Percentiles rank a stretch among this genome's conserved stretches.
These are phyloP conservation scores for Alternaria solani DNA, from an alignment of 2,329 filamentous ascomycete genomes.

Conservation along the genomic window DNA sequence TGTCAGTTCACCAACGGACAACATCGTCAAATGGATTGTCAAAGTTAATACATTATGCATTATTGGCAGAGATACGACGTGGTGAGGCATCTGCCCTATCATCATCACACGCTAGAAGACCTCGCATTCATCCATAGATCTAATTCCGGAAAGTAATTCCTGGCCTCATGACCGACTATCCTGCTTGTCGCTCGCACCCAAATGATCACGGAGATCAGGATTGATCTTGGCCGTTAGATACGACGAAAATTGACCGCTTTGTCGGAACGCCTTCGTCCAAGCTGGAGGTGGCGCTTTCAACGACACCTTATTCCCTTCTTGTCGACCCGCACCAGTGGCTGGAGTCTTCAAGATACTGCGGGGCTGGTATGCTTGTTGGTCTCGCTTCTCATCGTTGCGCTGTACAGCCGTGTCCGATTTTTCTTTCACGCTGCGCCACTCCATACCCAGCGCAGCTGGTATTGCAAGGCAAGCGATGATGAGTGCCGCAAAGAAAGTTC, in stretches of 20 bases:
- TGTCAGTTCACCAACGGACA: not conserved
- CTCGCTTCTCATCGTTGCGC: slow-evolving; percentile 24
- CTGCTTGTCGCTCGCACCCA: slow-evolving; percentile 8
- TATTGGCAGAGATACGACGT: slow-evolving; percentile 4
- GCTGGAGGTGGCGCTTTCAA: slow-evolving; percentile 19
- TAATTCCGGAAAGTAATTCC: not conserved
- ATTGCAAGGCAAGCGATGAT: slow-evolving; percentile 64
- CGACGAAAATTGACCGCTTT: slow-evolving; percentile 35
- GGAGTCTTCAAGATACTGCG: slow-evolving; percentile 9
- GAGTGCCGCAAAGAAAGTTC: slow-evolving; percentile 66
- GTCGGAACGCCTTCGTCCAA: slow-evolving; percentile 30
- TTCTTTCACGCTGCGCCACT: slow-evolving; percentile 72
- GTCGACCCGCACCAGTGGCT: not conserved
- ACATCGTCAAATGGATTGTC: not conserved
- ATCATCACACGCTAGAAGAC: slow-evolving; percentile 4
- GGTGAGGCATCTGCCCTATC: slow-evolving; percentile 1
- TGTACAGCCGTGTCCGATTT: slow-evolving; percentile 4
- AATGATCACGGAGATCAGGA: slow-evolving; percentile 31
- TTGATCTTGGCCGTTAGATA: slow-evolving; percentile 37
- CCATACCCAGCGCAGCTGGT: slow-evolving; percentile 63
- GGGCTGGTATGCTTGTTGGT: not conserved
- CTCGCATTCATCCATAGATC: slow-evolving; percentile 3
- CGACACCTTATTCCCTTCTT: not conserved
- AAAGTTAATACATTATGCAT: slow-evolving; percentile 7
- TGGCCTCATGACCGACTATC: not conserved